phyloP scores from a whole-genome alignment of 2,329 filamentous ascomycete genomes.

The Diplodia seriata region DNA sequence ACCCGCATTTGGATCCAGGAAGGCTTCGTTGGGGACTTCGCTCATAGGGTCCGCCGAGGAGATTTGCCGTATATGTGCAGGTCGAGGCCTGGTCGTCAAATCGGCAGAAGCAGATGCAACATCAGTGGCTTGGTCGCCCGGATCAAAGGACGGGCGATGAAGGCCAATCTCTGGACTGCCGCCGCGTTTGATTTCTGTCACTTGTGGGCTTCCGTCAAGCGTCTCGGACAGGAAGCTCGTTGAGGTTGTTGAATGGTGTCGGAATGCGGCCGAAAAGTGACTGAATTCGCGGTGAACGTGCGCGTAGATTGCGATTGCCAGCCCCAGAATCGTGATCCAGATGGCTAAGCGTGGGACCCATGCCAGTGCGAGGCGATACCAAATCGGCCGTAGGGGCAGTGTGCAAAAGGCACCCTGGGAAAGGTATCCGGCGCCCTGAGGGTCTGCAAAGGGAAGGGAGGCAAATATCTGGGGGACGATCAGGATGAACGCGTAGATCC shows the following conservation, averaged over 20 bases:
- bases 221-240: conserved; percentile 7
- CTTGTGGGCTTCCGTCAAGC: not conserved
- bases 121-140: not conserved
- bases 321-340: conserved; percentile 66
- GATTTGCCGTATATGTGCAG: not conserved
- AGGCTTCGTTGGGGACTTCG: not conserved
- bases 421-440: conserved; percentile 60
- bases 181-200: not conserved
- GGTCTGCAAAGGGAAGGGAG: conserved; percentile 65
- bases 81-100: not conserved
- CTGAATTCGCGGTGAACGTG: conserved; percentile 50
- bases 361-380: conserved; percentile 71
- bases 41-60: not conserved
- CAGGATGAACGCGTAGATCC: conserved; percentile 65
- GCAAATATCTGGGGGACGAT: conserved; percentile 67
- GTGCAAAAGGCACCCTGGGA: conserved; percentile 73
- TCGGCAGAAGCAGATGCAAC: not conserved
- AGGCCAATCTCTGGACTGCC: not conserved
- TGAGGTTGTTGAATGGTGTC: not conserved
- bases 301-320: conserved; percentile 73
- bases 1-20: not conserved
- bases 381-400: conserved; percentile 69
- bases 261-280: conserved; percentile 18
- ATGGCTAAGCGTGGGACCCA: conserved; percentile 79
- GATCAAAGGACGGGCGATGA: not conserved